Evolutionary conservation across 2,329 filamentous ascomycete species (phyloP).

Genomic region (Elsinoe necatrix): DNA sequence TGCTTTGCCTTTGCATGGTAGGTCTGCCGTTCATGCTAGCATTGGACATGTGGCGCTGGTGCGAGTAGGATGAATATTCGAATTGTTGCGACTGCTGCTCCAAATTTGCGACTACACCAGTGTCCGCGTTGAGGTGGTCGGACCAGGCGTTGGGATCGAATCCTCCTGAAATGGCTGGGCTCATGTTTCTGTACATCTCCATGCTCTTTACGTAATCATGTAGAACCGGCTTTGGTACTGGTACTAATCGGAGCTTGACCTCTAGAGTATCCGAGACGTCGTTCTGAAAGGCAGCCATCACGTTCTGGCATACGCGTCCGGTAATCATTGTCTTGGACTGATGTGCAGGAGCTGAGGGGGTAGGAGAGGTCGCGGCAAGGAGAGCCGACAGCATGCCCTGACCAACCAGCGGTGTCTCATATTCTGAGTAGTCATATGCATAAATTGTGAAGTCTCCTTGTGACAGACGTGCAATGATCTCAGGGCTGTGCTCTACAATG

Average conservation of each 20-base stretch:
- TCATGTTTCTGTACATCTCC: conserved; percentile 52
- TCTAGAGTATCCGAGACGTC: conserved; percentile 82
- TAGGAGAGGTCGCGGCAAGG: conserved; percentile 53
- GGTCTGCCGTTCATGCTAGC: conserved; percentile 11
- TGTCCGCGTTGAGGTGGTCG: conserved; percentile 42
- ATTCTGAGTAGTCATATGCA: conserved; percentile 92
- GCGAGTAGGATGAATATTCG: not conserved
- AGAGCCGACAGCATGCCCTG: conserved; percentile 91
- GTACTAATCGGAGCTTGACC: conserved; percentile 79
- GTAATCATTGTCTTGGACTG: conserved; percentile 69
- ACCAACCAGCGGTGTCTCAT: conserved; percentile 83
- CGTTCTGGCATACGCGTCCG: conserved; percentile 79
- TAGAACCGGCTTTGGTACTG: conserved; percentile 58
- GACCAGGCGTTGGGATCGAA: conserved; percentile 72
- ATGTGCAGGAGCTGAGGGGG: conserved; percentile 46
- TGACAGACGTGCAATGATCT: conserved; percentile 65
- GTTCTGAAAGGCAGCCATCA: conserved; percentile 73
- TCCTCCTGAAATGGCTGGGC: conserved; percentile 48
- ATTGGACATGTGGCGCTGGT: conserved; percentile 14
- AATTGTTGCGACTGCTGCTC: conserved; percentile 14
- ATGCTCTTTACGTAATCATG: conserved; percentile 53
- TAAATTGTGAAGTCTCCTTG: conserved; percentile 86
- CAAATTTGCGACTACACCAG: conserved; percentile 3
- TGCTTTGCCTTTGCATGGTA: not conserved
- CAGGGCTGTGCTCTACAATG: conserved; percentile 70